phyloP scores from a whole-genome alignment of 805 yeast genomes.

The Saccharomycopsis guyanensis region DNA sequence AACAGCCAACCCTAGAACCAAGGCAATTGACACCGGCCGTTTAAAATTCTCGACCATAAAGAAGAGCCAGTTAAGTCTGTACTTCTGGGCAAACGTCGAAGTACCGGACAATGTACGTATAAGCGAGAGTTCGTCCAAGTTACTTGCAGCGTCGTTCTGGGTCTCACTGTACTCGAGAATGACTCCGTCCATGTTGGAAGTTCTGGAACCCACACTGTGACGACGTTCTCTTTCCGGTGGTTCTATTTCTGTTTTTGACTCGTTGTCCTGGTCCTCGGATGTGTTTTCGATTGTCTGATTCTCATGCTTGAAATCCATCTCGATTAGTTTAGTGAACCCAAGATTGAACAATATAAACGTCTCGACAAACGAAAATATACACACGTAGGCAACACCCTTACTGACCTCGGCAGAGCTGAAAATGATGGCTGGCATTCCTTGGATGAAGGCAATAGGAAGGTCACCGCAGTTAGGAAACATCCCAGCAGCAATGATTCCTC shows the following conservation, averaged over 20 bases:
- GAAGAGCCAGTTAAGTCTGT: conserved; percentile 3
- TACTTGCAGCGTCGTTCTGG: background rate
- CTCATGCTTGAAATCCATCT: conserved; percentile 29
- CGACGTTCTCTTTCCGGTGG: background rate
- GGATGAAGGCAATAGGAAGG: conserved; percentile 47
- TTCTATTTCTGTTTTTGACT: too few relatives aligned
- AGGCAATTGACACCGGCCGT: conserved; percentile 68
- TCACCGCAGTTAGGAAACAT: conserved; percentile 45
- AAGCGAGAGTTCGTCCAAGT: background rate
- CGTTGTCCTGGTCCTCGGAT: background rate
- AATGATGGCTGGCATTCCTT: conserved; percentile 31
- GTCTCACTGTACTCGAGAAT: conserved; percentile 13
- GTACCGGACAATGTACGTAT: background rate
- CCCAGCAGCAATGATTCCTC: conserved; percentile 42
- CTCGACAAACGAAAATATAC: conserved; percentile 37
- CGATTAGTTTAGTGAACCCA: conserved; percentile 34
- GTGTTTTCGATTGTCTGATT: conserved; percentile 15
- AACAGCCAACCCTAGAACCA: conserved; percentile 54
- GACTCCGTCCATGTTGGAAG: conserved; percentile 1
- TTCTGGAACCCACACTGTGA: background rate
- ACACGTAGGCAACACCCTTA: conserved; percentile 44
- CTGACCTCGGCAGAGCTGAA: conserved; percentile 34
- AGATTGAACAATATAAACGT: conserved; percentile 35
- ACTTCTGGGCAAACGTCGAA: background rate
- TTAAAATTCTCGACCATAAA: conserved; percentile 45